A percentile compares a stretch with the other conserved stretches of the same genome.
Conservation (phyloP, 139 green algal genomes). For the Auxenochlorella pyrenoidosa region DNA sequence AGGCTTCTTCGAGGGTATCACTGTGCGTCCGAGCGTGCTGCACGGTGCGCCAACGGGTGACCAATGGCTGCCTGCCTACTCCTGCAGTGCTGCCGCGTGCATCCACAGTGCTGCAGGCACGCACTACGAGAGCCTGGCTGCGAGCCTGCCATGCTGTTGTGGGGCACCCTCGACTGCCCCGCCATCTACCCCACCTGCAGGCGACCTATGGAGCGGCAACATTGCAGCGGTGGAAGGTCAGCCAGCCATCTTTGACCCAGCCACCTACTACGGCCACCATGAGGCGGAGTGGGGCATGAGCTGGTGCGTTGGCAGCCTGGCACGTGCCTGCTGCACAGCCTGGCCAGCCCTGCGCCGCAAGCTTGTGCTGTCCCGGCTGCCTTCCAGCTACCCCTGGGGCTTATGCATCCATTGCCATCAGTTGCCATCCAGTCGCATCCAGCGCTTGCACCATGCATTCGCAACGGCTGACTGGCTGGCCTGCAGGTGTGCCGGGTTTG, state of each 20-base stretch:
- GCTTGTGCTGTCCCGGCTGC: too few relatives aligned
- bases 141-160: too few relatives aligned
- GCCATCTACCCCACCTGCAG: not conserved
- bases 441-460: not conserved
- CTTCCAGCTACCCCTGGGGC: too few relatives aligned
- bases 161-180: too few relatives aligned
- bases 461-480: not conserved
- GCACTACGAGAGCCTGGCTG: too few relatives aligned
- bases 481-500: conserved; percentile 74
- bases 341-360: not conserved
- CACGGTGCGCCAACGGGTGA: conserved; percentile 70
- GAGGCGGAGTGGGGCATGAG: conserved; percentile 39
- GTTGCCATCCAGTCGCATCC: not conserved
- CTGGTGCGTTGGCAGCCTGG: not conserved
- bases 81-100: not conserved
- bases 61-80: not conserved
- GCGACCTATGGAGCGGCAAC: conserved; percentile 98
- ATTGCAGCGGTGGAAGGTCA: conserved; percentile 77
- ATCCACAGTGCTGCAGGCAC: not conserved
- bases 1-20: conserved; percentile 79
- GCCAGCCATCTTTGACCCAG: conserved; percentile 87
- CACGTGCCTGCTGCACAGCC: not conserved
- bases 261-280: conserved; percentile 92
- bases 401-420: too few relatives aligned
- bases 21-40: conserved; percentile 72